Evolutionary conservation across 1,139 yeast species (phyloP).

Genomic region (Sugiyamaella sp.): DNA sequence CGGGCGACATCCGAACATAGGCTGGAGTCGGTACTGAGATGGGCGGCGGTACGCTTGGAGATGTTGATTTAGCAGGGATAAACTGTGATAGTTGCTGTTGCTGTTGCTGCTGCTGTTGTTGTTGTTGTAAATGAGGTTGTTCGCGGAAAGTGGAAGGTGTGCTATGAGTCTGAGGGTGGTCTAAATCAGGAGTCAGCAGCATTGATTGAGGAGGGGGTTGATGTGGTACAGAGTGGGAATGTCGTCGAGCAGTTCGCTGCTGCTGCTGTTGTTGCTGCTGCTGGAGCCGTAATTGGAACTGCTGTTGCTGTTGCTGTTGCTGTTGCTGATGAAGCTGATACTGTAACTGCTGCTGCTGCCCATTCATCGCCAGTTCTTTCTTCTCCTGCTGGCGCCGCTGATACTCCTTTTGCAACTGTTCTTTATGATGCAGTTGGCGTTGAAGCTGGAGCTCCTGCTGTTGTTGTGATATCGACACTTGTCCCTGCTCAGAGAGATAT

Average conservation of each 20-base stretch:
- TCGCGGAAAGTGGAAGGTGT: neutral
- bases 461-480: slow-evolving; percentile 10
- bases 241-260: neutral
- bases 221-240: slow-evolving; percentile 1
- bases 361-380: neutral
- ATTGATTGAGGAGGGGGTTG: slow-evolving; percentile 15
- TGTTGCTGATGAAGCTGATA: slow-evolving; percentile 5
- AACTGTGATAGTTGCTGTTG: neutral
- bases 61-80: slow-evolving; percentile 10
- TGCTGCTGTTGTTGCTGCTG: slow-evolving; percentile 12
- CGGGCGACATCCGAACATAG: slow-evolving; percentile 7
- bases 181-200: slow-evolving; percentile 21
- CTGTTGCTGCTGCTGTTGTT: slow-evolving; percentile 15
- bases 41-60: slow-evolving; percentile 15
- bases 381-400: slow-evolving; percentile 13
- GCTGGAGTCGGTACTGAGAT: slow-evolving; percentile 10
- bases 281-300: neutral
- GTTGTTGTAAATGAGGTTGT: slow-evolving; percentile 13
- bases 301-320: slow-evolving; percentile 11
- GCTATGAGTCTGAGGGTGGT: slow-evolving; percentile 17
- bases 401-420: slow-evolving; percentile 9
- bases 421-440: slow-evolving; percentile 13
- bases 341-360: slow-evolving; percentile 8
- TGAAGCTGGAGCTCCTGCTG: slow-evolving; percentile 16
- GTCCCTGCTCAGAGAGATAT: slow-evolving; percentile 13